phyloP scores from a whole-genome alignment of 169 alveolate species.

The Eimeria acervulina region DNA sequence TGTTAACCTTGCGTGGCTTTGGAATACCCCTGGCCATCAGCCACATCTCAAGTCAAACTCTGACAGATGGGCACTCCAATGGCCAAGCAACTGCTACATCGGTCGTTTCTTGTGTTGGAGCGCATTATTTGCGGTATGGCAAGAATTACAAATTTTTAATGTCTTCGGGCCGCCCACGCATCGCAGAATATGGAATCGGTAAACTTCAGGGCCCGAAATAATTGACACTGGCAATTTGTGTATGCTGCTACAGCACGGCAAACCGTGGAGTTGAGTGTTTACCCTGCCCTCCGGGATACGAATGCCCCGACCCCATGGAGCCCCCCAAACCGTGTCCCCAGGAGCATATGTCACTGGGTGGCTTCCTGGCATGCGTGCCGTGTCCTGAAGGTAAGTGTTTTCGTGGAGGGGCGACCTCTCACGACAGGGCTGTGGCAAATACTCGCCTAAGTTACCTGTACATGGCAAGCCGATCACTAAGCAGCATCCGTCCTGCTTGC shows the following conservation, averaged over 20 bases:
- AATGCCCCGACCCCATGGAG: conserved; percentile 47
- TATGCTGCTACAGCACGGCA: conserved; percentile 11
- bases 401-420: neutral
- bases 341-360: conserved; percentile 67
- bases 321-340: conserved; percentile 56
- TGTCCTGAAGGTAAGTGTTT: conserved; percentile 50
- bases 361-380: conserved; percentile 27
- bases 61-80: neutral
- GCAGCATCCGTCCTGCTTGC: neutral
- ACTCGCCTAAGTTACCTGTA: neutral
- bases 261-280: conserved; percentile 2
- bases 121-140: conserved; percentile 56
- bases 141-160: neutral
- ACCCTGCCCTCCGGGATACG: conserved; percentile 71
- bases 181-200: neutral
- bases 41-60: neutral
- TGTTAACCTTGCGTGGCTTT: conserved; percentile 48
- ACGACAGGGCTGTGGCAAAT: neutral
- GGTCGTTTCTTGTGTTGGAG: conserved; percentile 34
- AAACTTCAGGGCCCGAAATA: neutral
- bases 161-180: neutral
- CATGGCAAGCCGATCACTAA: neutral
- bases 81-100: conserved; percentile 30
- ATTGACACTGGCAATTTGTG: neutral
- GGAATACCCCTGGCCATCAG: conserved; percentile 62